Evolutionary conservation across 805 yeast genomes (phyloP), one percentile per base, ranked within the genome.

Genomic region (Hanseniaspora hatyaiensis): DNA sequence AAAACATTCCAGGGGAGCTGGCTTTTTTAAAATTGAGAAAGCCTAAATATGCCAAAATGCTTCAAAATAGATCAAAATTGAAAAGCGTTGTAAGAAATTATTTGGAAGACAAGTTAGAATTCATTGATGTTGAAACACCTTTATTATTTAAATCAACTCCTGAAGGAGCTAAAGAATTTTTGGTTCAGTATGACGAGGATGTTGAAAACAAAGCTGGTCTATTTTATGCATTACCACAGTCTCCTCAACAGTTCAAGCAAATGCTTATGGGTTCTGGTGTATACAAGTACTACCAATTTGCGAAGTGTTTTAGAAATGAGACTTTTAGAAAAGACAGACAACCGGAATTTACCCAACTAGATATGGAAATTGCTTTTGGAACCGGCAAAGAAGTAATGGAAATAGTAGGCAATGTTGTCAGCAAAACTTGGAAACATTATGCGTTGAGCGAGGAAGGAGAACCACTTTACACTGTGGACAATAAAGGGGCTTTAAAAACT

Each of bases 271-370:
- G 96, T 1, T 80, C 95, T 34, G 98, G 98, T 1, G 76, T 92
- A 33, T 72, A 81, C 44, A 71, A 76, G 41, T 92, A 92, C 63
- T 92, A 76, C 63, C 98, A 92, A 64, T 68, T 92, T 33, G 97
- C 98, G 3, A 79, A 76, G 57, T 92, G 99, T 61, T 92, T 92
- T 61, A 72, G 99, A 54, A 98, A 92, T 61, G 99, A 92, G 62
- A 97, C 92, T 64, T 70, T 92, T 50, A 72, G 99, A 51, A 79
- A 85, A 1, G 98, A 92, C 62, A 74, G 98, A 63, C 98, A 92
- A 64, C 97, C 97, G 0, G 98, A 92, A 61, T 92, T 92, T 61
- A 92, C 98, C 0, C 99, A 92, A 64, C 66, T 92, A n/a, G 99
- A 92, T 69, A 56, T 92, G 64, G 99, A 92, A 62, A 81, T 92